These are phyloP conservation scores for Sarcodon sp. DNA, from an alignment of 768 basidiomycete genomes.

Conservation along the genomic window DNA sequence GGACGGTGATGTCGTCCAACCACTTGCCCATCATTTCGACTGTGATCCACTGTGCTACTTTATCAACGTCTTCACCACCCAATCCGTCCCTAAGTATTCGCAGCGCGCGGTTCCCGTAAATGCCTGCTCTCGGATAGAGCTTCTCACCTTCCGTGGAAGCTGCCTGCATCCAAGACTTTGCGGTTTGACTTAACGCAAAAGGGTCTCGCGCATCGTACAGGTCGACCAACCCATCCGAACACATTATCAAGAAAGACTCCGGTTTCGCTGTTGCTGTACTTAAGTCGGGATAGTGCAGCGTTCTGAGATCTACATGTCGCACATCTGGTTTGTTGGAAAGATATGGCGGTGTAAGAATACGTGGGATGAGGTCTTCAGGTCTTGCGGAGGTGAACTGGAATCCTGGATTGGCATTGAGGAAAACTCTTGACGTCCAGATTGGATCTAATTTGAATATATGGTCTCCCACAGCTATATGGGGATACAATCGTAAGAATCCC, in stretches of 20 bases:
- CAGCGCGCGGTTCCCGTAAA: slow-evolving; percentile 23
- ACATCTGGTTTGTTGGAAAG: slow-evolving; percentile 30
- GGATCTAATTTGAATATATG: slow-evolving; percentile 24
- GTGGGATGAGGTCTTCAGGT: slow-evolving; percentile 17
- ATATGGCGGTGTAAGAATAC: slow-evolving; percentile 33
- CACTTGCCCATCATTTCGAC: slow-evolving; percentile 37
- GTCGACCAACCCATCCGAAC: slow-evolving; percentile 32
- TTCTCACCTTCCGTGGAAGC: slow-evolving; percentile 8
- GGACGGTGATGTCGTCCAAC: slow-evolving; percentile 36
- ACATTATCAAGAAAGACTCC: slow-evolving; percentile 24
- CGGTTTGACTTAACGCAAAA: slow-evolving; percentile 4
- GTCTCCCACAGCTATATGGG: slow-evolving; percentile 20
- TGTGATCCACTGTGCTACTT: slow-evolving; percentile 30
- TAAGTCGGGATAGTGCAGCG: neutral
- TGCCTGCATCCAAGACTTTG: slow-evolving; percentile 21
- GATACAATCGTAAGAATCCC: neutral
- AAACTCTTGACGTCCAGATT: slow-evolving; percentile 17
- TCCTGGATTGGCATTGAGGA: slow-evolving; percentile 21
- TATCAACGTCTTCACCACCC: slow-evolving; percentile 25
- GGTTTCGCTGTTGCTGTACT: slow-evolving; percentile 2
- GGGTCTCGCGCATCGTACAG: slow-evolving; percentile 19
- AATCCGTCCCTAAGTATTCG: slow-evolving; percentile 27
- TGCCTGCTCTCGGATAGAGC: neutral
- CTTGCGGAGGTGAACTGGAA: slow-evolving; percentile 18
- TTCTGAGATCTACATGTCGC: slow-evolving; percentile 19